Evolutionary conservation across 129 eudicot genomes (phyloP).

Genomic region (Arctium minus): DNA sequence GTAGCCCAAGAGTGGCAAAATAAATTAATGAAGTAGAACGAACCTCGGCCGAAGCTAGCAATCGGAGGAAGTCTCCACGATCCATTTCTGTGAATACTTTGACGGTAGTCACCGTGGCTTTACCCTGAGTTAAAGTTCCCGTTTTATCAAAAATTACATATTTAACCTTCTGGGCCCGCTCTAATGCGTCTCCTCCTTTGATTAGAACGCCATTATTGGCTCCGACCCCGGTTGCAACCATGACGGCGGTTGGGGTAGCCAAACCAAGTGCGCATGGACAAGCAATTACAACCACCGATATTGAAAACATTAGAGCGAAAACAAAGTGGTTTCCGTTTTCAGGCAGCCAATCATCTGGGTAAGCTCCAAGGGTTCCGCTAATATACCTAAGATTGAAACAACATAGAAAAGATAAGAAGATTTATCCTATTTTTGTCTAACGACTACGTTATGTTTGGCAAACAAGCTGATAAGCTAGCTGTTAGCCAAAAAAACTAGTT

Average conservation of each 20-base stretch:
- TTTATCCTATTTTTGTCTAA: conserved; percentile 8
- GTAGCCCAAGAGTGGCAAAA: neutral
- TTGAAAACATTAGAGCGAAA: conserved; percentile 93
- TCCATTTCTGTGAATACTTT: conserved; percentile 78
- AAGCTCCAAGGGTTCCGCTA: conserved; percentile 74
- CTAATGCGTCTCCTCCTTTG: conserved; percentile 97
- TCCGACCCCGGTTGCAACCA: conserved; percentile 99
- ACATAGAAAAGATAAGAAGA: neutral
- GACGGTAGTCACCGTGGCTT: conserved; percentile 80
- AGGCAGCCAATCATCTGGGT: conserved; percentile 84
- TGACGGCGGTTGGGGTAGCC: conserved; percentile 98
- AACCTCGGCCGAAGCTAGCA: conserved; percentile 99
- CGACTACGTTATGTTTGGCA: neutral
- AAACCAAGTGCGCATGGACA: conserved; percentile 99
- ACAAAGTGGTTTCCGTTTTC: conserved; percentile 84
- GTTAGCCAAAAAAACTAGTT: neutral
- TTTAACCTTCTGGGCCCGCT: conserved; percentile 85
- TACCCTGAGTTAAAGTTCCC: conserved; percentile 96
- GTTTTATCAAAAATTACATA: conserved; percentile 95
- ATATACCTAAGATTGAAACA: conserved; percentile 50
- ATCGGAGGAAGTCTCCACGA: conserved; percentile 82
- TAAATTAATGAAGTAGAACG: neutral
- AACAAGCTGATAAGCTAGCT: neutral
- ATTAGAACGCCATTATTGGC: conserved; percentile 97
- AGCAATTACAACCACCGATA: conserved; percentile 94